Evolutionary conservation across 306 rosid species (phyloP), one percentile per base, ranked within the genome.

Genomic region (Bauhinia variegata): DNA sequence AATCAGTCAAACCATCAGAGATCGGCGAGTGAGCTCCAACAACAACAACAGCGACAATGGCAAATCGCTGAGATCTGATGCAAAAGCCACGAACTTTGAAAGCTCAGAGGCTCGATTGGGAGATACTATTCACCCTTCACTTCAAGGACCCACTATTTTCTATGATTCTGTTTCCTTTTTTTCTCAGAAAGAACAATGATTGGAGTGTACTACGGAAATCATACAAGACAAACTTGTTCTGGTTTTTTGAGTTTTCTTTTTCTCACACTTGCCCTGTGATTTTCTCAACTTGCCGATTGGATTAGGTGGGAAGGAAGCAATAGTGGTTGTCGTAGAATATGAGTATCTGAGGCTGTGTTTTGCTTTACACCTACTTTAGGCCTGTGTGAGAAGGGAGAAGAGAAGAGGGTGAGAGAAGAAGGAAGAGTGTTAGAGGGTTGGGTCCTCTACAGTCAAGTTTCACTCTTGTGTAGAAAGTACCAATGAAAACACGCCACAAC

Each of bases 351-450:
- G 30, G 6, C 66, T 63, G 76, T 70, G 75, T 75, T 54, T 79
- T 75, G 83, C 89, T 80, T 91, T 86, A 85, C 89, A 88, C 91
- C 96, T 48, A 86, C 89, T 79, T 72, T 80, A 78, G 65, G 75
- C 52, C n/a, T 14, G 59, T 6, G 60, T 5, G 5, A 32, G 1
- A 5, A 37, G 54, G 13, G 5, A 0, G 38, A n/a, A n/a, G 46
- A 31, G 44, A 47, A 10, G 36, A 46, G 52, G 53, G 72, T 54
- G 62, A 64, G 70, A 64, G 39, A 60, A 57, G 36, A 76, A 33
- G 13, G 46, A 17, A 64, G 46, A 33, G 28, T 2, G 13, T 55
- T n/a, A n/a, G 2, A 8, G 68, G 72, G 75, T 60, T 37, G 70
- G 75, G 80, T 88, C 78, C 79, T 60, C 73, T 84, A 36, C 73